Evolutionary conservation across 805 yeast species (phyloP).

Genomic region (Suhomyces tanzawaensis): DNA sequence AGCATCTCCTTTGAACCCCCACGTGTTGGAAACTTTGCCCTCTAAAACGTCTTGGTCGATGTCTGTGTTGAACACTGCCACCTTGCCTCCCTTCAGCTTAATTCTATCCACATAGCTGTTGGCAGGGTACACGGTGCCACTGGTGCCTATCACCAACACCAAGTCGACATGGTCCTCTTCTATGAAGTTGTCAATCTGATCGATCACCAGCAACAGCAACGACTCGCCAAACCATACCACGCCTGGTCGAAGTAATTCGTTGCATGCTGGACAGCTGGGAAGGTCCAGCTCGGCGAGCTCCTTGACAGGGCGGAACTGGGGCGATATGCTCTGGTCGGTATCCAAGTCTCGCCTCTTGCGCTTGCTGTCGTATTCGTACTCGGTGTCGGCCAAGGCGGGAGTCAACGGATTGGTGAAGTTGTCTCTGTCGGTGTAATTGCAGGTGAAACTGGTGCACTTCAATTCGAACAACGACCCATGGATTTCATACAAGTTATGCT

Average conservation of each 20-base stretch:
- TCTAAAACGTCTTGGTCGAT: slow-evolving; percentile 45
- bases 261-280: slow-evolving; percentile 78
- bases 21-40: slow-evolving; percentile 44
- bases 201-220: slow-evolving; percentile 61
- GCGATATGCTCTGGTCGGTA: slow-evolving; percentile 25
- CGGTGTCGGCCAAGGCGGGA: slow-evolving; percentile 44
- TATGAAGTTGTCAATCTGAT: slow-evolving; percentile 69
- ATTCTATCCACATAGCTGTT: slow-evolving; percentile 86
- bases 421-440: slow-evolving; percentile 57
- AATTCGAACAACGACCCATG: slow-evolving; percentile 78
- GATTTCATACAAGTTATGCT: slow-evolving; percentile 55
- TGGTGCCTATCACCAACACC: slow-evolving; percentile 80
- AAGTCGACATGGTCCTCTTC: slow-evolving; percentile 59
- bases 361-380: slow-evolving; percentile 29
- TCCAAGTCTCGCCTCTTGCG: slow-evolving; percentile 11
- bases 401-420: slow-evolving; percentile 61
- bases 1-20: slow-evolving; percentile 83
- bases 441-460: slow-evolving; percentile 72
- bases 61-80: slow-evolving; percentile 81
- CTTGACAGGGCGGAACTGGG: slow-evolving; percentile 49
- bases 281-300: slow-evolving; percentile 49
- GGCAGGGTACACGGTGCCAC: slow-evolving; percentile 88
- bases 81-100: slow-evolving; percentile 67
- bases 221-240: slow-evolving; percentile 97
- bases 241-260: slow-evolving; percentile 73